A percentile compares a stretch with the other conserved stretches of the same genome.
Evolutionary conservation across 1,284 basidiomycete species (phyloP).

Genomic region (Papiliotrema fonsecae): DNA sequence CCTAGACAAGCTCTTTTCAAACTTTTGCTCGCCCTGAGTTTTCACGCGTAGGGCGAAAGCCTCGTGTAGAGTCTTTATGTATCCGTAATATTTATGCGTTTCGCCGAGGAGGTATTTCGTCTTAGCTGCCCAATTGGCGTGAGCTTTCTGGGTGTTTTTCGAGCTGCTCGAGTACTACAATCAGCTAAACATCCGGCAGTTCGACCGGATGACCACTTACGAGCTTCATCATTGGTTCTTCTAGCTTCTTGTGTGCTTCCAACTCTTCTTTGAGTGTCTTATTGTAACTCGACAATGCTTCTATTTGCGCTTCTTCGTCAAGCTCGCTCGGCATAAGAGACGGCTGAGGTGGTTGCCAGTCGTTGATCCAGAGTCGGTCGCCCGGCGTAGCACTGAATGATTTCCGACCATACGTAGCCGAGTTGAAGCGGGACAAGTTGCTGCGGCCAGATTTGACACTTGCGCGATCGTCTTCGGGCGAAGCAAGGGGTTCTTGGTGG

Average conservation of each 20-base stretch:
- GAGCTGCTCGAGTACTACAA: slow-evolving; percentile 70
- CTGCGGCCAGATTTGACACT: slow-evolving; percentile 46
- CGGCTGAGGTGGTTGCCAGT: slow-evolving; percentile 87
- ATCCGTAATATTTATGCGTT: slow-evolving; percentile 93
- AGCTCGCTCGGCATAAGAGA: slow-evolving; percentile 78
- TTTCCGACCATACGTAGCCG: slow-evolving; percentile 45
- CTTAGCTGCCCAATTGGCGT: slow-evolving; percentile 87
- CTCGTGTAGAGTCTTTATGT: slow-evolving; percentile 76
- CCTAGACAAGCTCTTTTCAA: slow-evolving; percentile 54
- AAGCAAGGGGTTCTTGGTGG: slow-evolving; percentile 38
- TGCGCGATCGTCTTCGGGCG: slow-evolving; percentile 18
- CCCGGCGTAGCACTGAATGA: slow-evolving; percentile 37
- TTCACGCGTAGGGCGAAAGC: slow-evolving; percentile 77
- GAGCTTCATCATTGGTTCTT: slow-evolving; percentile 74
- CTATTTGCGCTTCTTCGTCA: slow-evolving; percentile 85
- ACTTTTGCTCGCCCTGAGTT: slow-evolving; percentile 77
- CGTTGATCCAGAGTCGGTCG: slow-evolving; percentile 78
- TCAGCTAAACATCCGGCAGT: not conserved
- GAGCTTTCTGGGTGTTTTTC: slow-evolving; percentile 68
- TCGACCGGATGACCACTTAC: slow-evolving; percentile 51
- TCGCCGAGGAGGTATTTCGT: slow-evolving; percentile 82
- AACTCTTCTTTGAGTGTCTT: slow-evolving; percentile 69
- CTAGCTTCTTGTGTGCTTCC: slow-evolving; percentile 73
- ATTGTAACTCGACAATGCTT: slow-evolving; percentile 78
- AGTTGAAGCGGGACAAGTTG: slow-evolving; percentile 54